A percentile compares a stretch with the other conserved stretches of the same genome.
phyloP scores from a whole-genome alignment of 2,329 filamentous ascomycete species.

The Fusarium sp. region DNA sequence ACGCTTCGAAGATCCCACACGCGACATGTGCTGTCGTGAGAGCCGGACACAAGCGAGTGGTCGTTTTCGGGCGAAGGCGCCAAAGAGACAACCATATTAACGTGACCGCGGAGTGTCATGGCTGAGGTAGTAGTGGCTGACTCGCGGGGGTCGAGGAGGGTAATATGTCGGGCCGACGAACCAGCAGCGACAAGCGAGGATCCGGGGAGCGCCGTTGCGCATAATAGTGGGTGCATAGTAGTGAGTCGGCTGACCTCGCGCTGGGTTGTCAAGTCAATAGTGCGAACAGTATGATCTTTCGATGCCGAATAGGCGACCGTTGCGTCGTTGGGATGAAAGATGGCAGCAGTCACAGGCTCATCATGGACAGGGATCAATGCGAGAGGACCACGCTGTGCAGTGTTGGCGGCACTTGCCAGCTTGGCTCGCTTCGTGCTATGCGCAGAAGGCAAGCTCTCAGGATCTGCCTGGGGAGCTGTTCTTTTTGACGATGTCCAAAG shows the following conservation, averaged over 20 bases:
- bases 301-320: constrained; percentile 93
- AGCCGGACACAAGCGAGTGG: constrained; percentile 88
- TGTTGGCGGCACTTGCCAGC: constrained; percentile 56
- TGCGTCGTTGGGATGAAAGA: constrained; percentile 86
- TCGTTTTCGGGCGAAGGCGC: constrained; percentile 70
- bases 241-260: constrained; percentile 83
- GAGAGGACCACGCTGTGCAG: constrained; percentile 82
- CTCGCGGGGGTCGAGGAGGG: constrained; percentile 89
- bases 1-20: constrained; percentile 92
- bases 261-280: constrained; percentile 88
- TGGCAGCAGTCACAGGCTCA: constrained; percentile 78
- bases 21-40: constrained; percentile 90
- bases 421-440: constrained; percentile 83
- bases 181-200: constrained; percentile 75
- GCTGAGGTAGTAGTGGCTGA: constrained; percentile 81
- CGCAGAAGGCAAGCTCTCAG: constrained; percentile 74
- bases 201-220: constrained; percentile 78
- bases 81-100: constrained; percentile 73
- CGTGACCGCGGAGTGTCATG: constrained; percentile 92
- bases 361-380: constrained; percentile 78
- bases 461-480: constrained; percentile 78
- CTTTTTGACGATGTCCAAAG: constrained; percentile 87
- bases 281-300: constrained; percentile 90
- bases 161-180: constrained; percentile 87
- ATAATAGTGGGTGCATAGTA: constrained; percentile 85